phyloP scores from a whole-genome alignment of 176 grass and related monocot genomes.

The Themeda triandra region DNA sequence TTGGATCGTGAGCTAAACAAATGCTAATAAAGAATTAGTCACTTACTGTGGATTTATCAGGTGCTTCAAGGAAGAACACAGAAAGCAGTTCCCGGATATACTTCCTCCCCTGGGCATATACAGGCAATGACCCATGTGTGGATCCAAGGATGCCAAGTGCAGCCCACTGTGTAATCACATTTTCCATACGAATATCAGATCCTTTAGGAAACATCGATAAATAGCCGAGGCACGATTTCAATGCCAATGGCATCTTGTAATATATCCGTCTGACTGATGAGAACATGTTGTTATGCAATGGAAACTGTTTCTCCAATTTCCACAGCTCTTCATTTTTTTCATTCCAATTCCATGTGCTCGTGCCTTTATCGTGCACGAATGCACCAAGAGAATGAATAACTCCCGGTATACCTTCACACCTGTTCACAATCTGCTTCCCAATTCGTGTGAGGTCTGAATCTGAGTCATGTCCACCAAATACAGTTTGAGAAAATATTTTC shows the following conservation, averaged over 20 bases:
- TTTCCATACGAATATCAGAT: background rate
- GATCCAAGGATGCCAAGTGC: conserved; percentile 18
- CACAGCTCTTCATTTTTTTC: background rate
- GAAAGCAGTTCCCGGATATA: conserved; percentile 1
- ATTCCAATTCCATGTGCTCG: background rate
- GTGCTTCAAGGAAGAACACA: background rate
- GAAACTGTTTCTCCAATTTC: conserved; percentile 5
- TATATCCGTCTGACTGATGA: background rate
- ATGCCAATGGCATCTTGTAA: background rate
- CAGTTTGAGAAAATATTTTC: conserved; percentile 20
- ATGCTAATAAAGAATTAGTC: background rate
- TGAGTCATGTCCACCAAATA: background rate
- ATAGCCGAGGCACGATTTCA: conserved; percentile 34
- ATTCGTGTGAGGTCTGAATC: background rate
- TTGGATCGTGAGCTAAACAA: background rate
- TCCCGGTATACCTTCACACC: background rate
- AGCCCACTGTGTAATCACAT: conserved; percentile 10
- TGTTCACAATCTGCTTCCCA: background rate
- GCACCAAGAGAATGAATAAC: conserved; percentile 1
- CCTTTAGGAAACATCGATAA: conserved; percentile 22
- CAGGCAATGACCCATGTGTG: background rate
- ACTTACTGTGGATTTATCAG: background rate
- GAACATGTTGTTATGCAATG: background rate
- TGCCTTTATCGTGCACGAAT: background rate
- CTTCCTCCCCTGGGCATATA: background rate